Evolutionary conservation across 2,329 filamentous ascomycete species (phyloP).

Genomic region (Trichophaea hybrida): DNA sequence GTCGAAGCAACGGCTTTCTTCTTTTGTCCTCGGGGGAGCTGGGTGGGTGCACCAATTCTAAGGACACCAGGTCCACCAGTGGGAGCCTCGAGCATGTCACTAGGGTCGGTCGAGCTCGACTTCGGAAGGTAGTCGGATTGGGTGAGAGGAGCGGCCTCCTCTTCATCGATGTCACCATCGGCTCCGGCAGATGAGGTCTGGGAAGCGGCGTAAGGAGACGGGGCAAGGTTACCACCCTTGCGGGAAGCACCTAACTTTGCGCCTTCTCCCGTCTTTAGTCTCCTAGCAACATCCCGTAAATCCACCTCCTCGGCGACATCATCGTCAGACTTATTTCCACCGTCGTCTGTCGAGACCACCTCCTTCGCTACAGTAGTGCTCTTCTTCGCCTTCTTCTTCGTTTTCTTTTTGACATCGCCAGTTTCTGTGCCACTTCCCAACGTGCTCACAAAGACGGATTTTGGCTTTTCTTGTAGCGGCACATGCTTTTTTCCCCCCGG

Average conservation of each 20-base stretch:
- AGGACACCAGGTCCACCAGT: slow-evolving; percentile 16
- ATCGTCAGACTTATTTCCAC: slow-evolving; percentile 12
- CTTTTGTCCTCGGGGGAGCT: slow-evolving; percentile 18
- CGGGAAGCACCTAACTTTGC: slow-evolving; percentile 6
- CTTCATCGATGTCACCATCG: slow-evolving; percentile 24
- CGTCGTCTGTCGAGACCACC: slow-evolving; percentile 4
- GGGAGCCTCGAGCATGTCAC: slow-evolving; percentile 20
- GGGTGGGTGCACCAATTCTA: slow-evolving; percentile 16
- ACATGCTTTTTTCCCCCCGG: not conserved
- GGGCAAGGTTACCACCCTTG: not conserved
- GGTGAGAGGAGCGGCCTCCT: slow-evolving; percentile 13
- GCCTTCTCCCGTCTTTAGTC: slow-evolving; percentile 13
- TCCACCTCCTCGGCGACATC: slow-evolving; percentile 20
- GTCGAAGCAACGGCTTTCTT: slow-evolving; percentile 7
- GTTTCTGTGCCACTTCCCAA: slow-evolving; percentile 13
- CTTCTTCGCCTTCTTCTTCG: slow-evolving; percentile 20
- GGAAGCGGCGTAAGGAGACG: slow-evolving; percentile 6
- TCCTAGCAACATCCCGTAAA: slow-evolving; percentile 12
- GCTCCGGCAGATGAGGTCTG: slow-evolving; percentile 22
- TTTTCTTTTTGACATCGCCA: slow-evolving; percentile 14
- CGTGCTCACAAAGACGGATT: slow-evolving; percentile 6
- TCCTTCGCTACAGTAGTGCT: slow-evolving; percentile 13
- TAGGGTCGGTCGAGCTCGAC: slow-evolving; percentile 15
- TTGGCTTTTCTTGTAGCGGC: slow-evolving; percentile 11
- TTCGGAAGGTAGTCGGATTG: not conserved